Percentiles rank a stretch among this genome's conserved stretches.
Conservation (phyloP, 495 filamentous ascomycete species). For the Podospora anserina region DNA sequence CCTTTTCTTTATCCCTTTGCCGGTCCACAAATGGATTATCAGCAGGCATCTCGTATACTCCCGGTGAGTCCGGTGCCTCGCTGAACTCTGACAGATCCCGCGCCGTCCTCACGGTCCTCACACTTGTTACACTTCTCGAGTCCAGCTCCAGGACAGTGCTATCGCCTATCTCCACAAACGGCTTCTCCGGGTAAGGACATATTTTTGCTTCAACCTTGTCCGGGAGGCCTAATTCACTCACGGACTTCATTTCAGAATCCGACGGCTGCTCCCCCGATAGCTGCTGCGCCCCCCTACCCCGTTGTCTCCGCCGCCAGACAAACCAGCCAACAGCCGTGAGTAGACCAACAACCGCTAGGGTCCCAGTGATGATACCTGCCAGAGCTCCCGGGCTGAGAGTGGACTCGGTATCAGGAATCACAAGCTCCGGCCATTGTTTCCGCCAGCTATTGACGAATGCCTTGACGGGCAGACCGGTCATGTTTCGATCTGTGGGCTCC, state of each 20-base stretch:
- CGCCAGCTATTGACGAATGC: slow-evolving; percentile 7
- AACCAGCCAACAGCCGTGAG: background rate
- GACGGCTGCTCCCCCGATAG: background rate
- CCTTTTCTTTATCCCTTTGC: background rate
- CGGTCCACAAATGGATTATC: background rate
- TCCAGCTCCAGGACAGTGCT: slow-evolving; percentile 5
- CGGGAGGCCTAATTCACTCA: background rate
- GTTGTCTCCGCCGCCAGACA: background rate
- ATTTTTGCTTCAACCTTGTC: background rate
- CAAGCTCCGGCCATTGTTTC: background rate
- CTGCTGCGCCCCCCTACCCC: too few relatives aligned
- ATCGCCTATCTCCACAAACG: background rate
- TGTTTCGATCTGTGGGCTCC: background rate
- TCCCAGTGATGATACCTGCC: slow-evolving; percentile 14
- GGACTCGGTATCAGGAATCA: background rate
- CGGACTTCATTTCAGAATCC: background rate
- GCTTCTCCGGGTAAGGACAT: background rate
- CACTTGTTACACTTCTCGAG: background rate
- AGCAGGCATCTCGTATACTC: slow-evolving; percentile 11
- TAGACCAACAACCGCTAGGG: slow-evolving; percentile 2
- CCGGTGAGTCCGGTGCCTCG: slow-evolving; percentile 10
- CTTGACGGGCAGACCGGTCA: background rate
- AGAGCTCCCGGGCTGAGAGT: background rate
- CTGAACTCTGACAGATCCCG: background rate
- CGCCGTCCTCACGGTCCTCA: background rate